Conservation (phyloP, 1,139 yeast genomes). For the Yamadazyma sp. region DNA sequence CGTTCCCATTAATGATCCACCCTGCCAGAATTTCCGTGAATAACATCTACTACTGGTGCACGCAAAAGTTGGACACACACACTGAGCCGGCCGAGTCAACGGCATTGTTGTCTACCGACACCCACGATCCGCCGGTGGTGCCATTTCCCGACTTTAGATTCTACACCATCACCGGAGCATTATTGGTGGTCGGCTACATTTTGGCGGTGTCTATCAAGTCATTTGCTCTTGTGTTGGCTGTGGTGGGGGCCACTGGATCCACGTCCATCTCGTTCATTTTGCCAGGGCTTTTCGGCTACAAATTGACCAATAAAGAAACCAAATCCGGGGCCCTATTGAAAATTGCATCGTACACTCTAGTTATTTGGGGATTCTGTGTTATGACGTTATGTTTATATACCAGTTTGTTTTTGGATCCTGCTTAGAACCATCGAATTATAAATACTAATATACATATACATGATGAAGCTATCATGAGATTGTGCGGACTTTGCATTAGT, state of each 20-base stretch:
- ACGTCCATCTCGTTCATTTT: constrained; percentile 58
- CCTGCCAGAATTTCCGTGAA: constrained; percentile 87
- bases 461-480: neutral
- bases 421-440: constrained; percentile 3
- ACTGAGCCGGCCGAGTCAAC: neutral
- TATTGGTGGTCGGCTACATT: constrained; percentile 45
- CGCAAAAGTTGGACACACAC: neutral
- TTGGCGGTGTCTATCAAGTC: constrained; percentile 48
- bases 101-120: neutral
- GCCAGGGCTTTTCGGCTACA: constrained; percentile 60
- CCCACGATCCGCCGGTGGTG: constrained; percentile 28
- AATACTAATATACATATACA: constrained; percentile 8
- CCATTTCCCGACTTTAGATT: constrained; percentile 55
- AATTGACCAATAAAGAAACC: constrained; percentile 30
- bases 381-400: constrained; percentile 43
- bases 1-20: constrained; percentile 90
- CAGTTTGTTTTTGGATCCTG: constrained; percentile 26
- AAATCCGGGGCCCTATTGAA: constrained; percentile 25
- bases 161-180: constrained; percentile 42
- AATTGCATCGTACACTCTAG: constrained; percentile 30
- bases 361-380: constrained; percentile 43
- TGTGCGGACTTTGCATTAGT: neutral
- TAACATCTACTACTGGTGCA: constrained; percentile 61
- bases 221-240: constrained; percentile 55
- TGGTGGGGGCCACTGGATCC: constrained; percentile 64